A percentile compares a stretch with the other conserved stretches of the same genome.
These are phyloP conservation scores for Punctularia strigosozonata DNA, from an alignment of 768 basidiomycete genomes.

Conservation along the genomic window DNA sequence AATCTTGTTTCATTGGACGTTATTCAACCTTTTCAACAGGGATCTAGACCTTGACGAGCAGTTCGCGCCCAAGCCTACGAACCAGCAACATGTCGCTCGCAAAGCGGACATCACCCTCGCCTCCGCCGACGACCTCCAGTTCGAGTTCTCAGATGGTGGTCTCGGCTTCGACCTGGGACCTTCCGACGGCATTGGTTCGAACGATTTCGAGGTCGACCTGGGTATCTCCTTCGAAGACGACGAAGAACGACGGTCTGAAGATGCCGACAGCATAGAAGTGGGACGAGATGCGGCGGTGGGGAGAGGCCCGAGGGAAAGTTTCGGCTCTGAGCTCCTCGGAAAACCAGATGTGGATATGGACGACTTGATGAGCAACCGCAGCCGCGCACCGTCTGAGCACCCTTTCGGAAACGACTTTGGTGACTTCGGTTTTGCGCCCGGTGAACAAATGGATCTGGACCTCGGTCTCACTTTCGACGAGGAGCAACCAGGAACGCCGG, in stretches of 20 bases:
- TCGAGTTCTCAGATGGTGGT: slow-evolving; percentile 40
- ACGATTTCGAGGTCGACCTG: slow-evolving; percentile 70
- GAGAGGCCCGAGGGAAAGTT: slow-evolving; percentile 36
- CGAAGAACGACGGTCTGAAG: slow-evolving; percentile 36
- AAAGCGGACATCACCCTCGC: slow-evolving; percentile 84
- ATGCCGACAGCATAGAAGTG: slow-evolving; percentile 57
- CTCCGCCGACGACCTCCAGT: slow-evolving; percentile 59
- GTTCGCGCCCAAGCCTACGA: no score
- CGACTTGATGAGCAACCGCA: slow-evolving; percentile 52
- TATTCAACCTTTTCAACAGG: slow-evolving; percentile 30
- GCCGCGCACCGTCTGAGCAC: slow-evolving; percentile 55
- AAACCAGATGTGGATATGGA: slow-evolving; percentile 35
- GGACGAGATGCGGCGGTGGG: slow-evolving; percentile 57
- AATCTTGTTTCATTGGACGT: neutral
- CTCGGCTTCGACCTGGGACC: slow-evolving; percentile 75
- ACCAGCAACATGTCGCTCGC: slow-evolving; percentile 76
- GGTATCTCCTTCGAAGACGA: slow-evolving; percentile 65
- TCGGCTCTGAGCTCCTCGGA: slow-evolving; percentile 51
- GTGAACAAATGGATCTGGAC: slow-evolving; percentile 49
- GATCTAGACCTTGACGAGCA: slow-evolving; percentile 69
- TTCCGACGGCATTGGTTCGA: slow-evolving; percentile 75
- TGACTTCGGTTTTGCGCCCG: slow-evolving; percentile 40
- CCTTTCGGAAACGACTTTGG: slow-evolving; percentile 47
- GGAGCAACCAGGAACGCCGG: slow-evolving; percentile 40
- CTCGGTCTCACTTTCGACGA: slow-evolving; percentile 64